Base-by-base conservation (phyloP, 2,329 filamentous ascomycete genomes). In the Fusarium napiforme region DNA sequence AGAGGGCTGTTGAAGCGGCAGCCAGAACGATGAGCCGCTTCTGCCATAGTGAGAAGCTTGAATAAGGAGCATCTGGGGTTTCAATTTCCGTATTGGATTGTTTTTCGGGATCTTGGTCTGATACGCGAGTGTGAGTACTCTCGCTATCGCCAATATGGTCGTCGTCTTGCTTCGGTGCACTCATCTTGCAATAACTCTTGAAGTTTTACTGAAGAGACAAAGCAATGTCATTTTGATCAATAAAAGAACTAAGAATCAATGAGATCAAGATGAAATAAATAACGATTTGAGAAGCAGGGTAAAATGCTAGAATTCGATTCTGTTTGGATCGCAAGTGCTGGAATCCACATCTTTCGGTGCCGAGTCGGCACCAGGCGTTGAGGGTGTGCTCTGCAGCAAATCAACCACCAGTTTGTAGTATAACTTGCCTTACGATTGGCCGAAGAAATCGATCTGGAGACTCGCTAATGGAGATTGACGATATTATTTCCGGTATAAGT, bases 21-120 rank as follows among this genome's bases (percentile, higher is more conserved):
- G 77, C 81, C 8, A 85, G 68, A n/a, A 85, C 81, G 45, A 86
- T 81, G 46, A 79, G 62, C 9, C 82, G 80, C 59, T 86, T 86
- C 46, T 84, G 74, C 80, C 82, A 82, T 67, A 72, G 64, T 10
- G 82, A 81, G 73, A 82, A 83, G 64, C 82, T 72, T 4, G 83
- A 84, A 40, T 84, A 85, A 7, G 76, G 77, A 7, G 75, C 72
- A 9, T 64, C 37, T 15, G 30, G 15, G 5, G n/a, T 16, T 65
- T 37, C 15, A 9, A 9, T 37, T 21, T 37, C 28, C 19, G 50
- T 30, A 8, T 45, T 26, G 8, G 52, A 21, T 10, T 72, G 67
- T 42, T 69, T 72, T n/a, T 73, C 71, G 18, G 49, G 39, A 21
- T 68, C 62, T 26, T 73, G 57, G 58, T 21, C 36, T 60, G 61